Evolutionary conservation across 371 early-diverging fungal genomes (phyloP), one percentile per base, ranked within the genome.

Genomic region (Rhizopus sp.): DNA sequence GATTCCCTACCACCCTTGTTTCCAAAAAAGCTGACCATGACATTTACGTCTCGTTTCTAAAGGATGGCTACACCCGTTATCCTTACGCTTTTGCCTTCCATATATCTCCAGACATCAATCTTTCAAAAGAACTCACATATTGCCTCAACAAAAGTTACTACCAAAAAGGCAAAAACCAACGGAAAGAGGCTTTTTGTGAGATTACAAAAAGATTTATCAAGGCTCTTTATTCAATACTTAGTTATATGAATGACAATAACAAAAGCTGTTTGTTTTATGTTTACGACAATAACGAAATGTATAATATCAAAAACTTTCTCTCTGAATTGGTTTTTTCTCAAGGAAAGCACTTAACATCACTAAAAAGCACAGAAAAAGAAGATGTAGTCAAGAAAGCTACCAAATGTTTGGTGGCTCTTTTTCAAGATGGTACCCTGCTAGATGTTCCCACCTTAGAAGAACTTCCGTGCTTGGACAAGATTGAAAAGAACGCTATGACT

Each of bases 201-300:
- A 50, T 73, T 46, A 52, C 45, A 5, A 41, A 41, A n/a, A 12
- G 48, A 2, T 70, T 73, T 50, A 50, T 64, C 3, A 15, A 34
- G 6, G 33, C 54, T 38, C 52, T 73, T 12, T 15, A 49, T 3
- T n/a, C 4, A 1, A 32, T 47, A 12, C 48, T 73, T 5, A 15
- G 34, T 2, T 50, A 57, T 0, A 57, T 66, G 50, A 50, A 39
- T n/a, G n/a, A n/a, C n/a, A n/a, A n/a, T n/a, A n/a, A n/a, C n/a
- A n/a, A n/a, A n/a, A n/a, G n/a, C 1, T 65, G 70, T n/a, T 46
- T 64, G 8, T 52, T 77, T 12, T 69, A 68, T 44, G 60, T 74
- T 0, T 59, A 60, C n/a, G 51, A 50, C 10, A 55, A 47, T 7
- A n/a, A 50, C 5, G 64, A 64, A 35, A 70, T 65, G 32, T 23